phyloP scores from a whole-genome alignment of 768 basidiomycete genomes.

The Tricholoma bakamatsutake region DNA sequence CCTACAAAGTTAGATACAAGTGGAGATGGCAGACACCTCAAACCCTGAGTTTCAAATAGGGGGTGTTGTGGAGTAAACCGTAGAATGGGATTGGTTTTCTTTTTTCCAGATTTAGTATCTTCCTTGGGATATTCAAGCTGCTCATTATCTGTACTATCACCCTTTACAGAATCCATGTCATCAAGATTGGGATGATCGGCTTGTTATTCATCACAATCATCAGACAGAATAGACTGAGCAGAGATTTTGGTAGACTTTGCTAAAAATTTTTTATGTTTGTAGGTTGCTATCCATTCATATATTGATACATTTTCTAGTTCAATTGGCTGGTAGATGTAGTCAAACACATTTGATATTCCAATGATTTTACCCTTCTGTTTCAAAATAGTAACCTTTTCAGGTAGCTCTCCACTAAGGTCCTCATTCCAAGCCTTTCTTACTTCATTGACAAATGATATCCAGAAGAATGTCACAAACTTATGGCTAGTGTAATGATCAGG shows the following conservation, averaged over 20 bases:
- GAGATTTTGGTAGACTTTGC: neutral
- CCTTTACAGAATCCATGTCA: neutral
- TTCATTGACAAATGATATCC: conserved; percentile 25
- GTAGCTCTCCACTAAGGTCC: neutral
- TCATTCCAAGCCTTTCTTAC: conserved; percentile 11
- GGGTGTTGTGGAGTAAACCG: neutral
- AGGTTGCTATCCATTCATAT: conserved; percentile 22
- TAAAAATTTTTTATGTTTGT: conserved; percentile 3
- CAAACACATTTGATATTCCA: conserved; percentile 22
- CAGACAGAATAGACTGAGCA: neutral
- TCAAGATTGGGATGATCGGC: neutral
- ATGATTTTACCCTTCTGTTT: conserved; percentile 13
- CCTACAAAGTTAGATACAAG: conserved; percentile 2
- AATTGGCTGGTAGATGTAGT: conserved; percentile 25
- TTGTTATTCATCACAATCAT: neutral
- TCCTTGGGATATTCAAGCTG: neutral
- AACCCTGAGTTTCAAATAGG: neutral
- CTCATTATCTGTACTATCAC: neutral
- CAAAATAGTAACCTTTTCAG: conserved; percentile 15
- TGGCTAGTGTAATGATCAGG: conserved; percentile 35
- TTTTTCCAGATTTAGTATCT: neutral
- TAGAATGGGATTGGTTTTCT: neutral
- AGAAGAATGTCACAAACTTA: conserved; percentile 26
- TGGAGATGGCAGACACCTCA: neutral
- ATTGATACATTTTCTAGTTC: conserved; percentile 13